Evolutionary conservation across 2,329 filamentous ascomycete species (phyloP), one percentile per base, ranked within the genome.

Genomic region (Alternaria sp.): DNA sequence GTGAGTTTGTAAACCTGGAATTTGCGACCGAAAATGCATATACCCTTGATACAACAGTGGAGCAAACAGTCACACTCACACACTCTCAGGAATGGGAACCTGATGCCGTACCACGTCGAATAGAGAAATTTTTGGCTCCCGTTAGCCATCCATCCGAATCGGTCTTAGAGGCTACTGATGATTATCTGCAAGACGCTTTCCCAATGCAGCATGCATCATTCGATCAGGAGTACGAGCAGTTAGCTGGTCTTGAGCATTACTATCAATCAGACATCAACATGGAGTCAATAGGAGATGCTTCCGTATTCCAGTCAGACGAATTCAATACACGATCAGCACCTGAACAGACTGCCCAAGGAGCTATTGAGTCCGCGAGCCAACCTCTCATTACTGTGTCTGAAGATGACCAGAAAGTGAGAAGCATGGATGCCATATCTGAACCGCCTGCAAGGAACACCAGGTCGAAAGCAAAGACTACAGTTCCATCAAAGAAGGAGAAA

Each of bases 401-500:
- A 17, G 62, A 68, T 21, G 68, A 64, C 6, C 51, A 69, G 23
- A 66, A 66, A 33, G n/a, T 69, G 11, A 68, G 63, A n/a, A 59
- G 68, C 50, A n/a, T 61, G n/a, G 58, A 68, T 14, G 46, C 45
- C 1, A 61, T 64, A 29, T 54, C 68, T 14, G 70, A 72, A 4
- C 58, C 70, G 13, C 72, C 74, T 26, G 71, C 70, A 11, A 69
- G 65, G 17, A 77, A 72, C 52, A 75, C 73, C 4, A 63, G 73
- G 31, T 76, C 74, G 2, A 75, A 73, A 33, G 66, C 69, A 0
- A 76, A 73, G 49, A 39, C 58, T 1, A 70, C 70, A 24, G 54
- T 53, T 10, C 71, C 72, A 13, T 67, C 69, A 6, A 46, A 37
- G 13, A 67, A 64, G 14, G 65, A 68, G 2, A 63, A 69, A 5